phyloP scores from a whole-genome alignment of 139 green algal genomes.

The Chlorokybus atmophyticus region DNA sequence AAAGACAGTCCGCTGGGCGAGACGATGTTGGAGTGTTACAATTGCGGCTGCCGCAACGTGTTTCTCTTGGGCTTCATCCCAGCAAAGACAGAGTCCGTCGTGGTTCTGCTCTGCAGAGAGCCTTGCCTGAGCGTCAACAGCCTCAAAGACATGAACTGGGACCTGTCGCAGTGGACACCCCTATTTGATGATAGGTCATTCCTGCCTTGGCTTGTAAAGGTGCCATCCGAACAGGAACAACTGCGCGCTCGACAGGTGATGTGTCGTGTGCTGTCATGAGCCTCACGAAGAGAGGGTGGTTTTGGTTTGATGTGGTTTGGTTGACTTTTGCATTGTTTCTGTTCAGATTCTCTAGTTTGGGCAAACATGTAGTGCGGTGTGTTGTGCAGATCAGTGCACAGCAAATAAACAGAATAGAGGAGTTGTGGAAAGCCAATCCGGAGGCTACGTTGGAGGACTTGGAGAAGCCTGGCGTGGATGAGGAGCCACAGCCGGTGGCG shows the following conservation, averaged over 20 bases:
- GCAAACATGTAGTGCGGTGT: too few relatives aligned
- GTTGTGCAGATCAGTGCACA: constrained; percentile 46
- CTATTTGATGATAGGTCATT: constrained; percentile 82
- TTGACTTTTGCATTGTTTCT: too few relatives aligned
- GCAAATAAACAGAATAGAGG: constrained; percentile 57
- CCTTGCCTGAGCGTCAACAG: constrained; percentile 35
- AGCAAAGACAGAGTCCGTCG: constrained; percentile 62
- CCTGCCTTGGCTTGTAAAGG: constrained; percentile 80
- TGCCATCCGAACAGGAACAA: constrained; percentile 46
- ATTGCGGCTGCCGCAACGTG: constrained; percentile 71
- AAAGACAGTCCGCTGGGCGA: constrained; percentile 81
- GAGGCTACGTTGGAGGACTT: constrained; percentile 62
- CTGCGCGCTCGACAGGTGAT: constrained; percentile 37
- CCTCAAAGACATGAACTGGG: constrained; percentile 66
- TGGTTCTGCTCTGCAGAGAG: constrained; percentile 86
- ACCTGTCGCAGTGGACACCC: constrained; percentile 77
- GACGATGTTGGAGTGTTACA: constrained; percentile 91
- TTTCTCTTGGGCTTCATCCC: constrained; percentile 94
- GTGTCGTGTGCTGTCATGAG: too few relatives aligned
- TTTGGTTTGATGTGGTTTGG: too few relatives aligned
- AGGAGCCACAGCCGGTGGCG: constrained; percentile 60
- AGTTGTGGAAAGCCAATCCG: constrained; percentile 76
- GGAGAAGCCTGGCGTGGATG: constrained; percentile 46
- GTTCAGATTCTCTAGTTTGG: too few relatives aligned
- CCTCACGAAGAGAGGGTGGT: too few relatives aligned